Conservation (phyloP, 2,329 filamentous ascomycete species). For the Colletotrichum scovillei region DNA sequence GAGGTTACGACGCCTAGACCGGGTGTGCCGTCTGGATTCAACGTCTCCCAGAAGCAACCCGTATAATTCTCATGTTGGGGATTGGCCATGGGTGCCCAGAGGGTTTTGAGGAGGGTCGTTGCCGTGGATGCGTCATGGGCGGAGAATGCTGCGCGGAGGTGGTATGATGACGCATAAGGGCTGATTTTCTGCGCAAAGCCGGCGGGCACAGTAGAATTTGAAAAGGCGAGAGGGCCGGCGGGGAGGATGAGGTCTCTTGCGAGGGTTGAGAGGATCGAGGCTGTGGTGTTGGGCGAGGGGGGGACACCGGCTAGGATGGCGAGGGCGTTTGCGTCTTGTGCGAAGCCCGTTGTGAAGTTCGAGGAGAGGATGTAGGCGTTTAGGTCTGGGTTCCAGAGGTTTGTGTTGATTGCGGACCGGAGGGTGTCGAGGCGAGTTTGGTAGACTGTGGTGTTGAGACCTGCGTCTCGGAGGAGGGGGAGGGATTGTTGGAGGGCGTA, state of each 20-base stretch:
- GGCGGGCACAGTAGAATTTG: slow-evolving; percentile 6
- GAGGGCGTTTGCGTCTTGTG: slow-evolving; percentile 46
- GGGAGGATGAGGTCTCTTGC: slow-evolving; percentile 25
- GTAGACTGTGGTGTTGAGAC: slow-evolving; percentile 39
- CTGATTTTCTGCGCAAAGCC: slow-evolving; percentile 41
- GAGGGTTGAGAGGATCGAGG: slow-evolving; percentile 36
- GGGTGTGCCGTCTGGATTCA: slow-evolving; percentile 39
- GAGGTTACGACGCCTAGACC: slow-evolving; percentile 43
- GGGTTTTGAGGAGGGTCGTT: slow-evolving; percentile 34
- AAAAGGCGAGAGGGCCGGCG: slow-evolving; percentile 40
- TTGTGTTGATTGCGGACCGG: slow-evolving; percentile 39
- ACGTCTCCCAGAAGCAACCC: slow-evolving; percentile 45
- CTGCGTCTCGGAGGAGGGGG: slow-evolving; percentile 35
- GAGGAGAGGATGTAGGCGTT: slow-evolving; percentile 42
- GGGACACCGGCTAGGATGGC: slow-evolving; percentile 45
- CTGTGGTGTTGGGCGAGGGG: background rate
- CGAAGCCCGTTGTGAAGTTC: slow-evolving; percentile 36
- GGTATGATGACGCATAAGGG: slow-evolving; percentile 44
- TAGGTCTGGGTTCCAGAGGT: slow-evolving; percentile 41
- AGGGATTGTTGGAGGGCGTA: slow-evolving; percentile 44
- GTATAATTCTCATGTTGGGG: slow-evolving; percentile 42
- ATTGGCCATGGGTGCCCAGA: slow-evolving; percentile 44
- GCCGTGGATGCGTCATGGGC: slow-evolving; percentile 27
- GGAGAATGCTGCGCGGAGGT: slow-evolving; percentile 43
- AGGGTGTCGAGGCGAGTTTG: slow-evolving; percentile 40